Evolutionary conservation across 495 filamentous ascomycete species (phyloP).

Genomic region (Xeromyces bisporus): DNA sequence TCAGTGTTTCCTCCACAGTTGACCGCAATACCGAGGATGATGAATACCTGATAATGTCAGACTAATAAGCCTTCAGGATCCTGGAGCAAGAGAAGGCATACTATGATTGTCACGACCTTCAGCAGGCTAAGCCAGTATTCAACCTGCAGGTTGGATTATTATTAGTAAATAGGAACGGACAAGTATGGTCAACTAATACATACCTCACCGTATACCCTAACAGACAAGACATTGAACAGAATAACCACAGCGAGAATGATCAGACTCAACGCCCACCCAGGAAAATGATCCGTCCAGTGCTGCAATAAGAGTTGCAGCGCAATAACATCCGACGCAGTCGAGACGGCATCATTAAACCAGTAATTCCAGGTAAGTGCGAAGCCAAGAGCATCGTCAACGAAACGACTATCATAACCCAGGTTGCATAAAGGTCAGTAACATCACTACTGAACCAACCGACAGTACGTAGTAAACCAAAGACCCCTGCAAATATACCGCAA

Average conservation of each 20-base stretch:
- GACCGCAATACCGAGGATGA: conserved; percentile 33
- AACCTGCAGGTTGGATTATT: conserved; percentile 15
- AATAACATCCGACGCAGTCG: conserved; percentile 36
- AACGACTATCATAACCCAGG: conserved; percentile 21
- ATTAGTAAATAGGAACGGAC: neutral
- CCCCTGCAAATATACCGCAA: neutral
- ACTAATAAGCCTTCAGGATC: neutral
- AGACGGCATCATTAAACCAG: conserved; percentile 43
- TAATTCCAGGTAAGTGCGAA: conserved; percentile 40
- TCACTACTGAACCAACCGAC: too few species aligned
- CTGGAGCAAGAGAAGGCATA: conserved; percentile 12
- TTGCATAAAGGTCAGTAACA: conserved; percentile 1
- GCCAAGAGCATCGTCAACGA: conserved; percentile 39
- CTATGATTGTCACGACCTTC: conserved; percentile 38
- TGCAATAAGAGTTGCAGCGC: conserved; percentile 35
- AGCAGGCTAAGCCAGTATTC: conserved; percentile 39
- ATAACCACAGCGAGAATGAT: conserved; percentile 36
- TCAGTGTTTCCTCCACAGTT: conserved; percentile 32
- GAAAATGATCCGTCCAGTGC: conserved; percentile 36
- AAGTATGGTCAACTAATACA: conserved; percentile 1
- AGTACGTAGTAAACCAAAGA: too few species aligned
- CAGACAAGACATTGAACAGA: conserved; percentile 31
- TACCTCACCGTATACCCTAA: conserved; percentile 38
- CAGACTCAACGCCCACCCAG: conserved; percentile 33
- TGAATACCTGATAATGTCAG: conserved; percentile 26